A percentile compares a stretch with the other conserved stretches of the same genome.
These are phyloP conservation scores for Diplodia seriata DNA, from an alignment of 2,329 filamentous ascomycete genomes.

Conservation along the genomic window DNA sequence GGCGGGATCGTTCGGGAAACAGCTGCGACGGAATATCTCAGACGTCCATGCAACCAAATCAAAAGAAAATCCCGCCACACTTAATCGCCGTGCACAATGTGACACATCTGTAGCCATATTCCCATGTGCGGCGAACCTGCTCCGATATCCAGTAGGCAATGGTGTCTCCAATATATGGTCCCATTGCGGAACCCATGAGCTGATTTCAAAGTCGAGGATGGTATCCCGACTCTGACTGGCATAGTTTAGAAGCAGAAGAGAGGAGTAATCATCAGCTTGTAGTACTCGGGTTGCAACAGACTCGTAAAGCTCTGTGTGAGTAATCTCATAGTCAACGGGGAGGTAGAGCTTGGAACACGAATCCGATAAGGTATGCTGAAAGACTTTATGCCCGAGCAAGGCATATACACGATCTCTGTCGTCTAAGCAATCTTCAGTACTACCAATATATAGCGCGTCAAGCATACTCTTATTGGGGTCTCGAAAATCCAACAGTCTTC, in stretches of 20 bases:
- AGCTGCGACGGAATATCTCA: fast-evolving
- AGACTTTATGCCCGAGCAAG: background rate
- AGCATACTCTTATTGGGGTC: fast-evolving
- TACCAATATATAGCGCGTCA: background rate
- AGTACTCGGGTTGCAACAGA: background rate
- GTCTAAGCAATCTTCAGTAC: background rate
- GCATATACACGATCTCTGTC: background rate
- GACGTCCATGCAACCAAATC: background rate
- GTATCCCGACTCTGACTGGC: fast-evolving
- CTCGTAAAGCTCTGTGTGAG: background rate
- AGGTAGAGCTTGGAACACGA: background rate
- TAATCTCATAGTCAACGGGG: background rate
- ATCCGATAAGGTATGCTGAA: background rate
- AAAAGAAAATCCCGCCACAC: background rate
- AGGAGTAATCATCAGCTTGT: background rate
- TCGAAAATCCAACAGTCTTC: background rate
- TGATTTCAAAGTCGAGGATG: background rate
- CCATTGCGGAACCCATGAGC: constrained; percentile 6
- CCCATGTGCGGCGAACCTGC: background rate
- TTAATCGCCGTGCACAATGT: background rate
- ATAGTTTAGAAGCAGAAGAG: background rate
- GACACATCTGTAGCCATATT: background rate
- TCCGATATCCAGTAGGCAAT: too few species aligned
- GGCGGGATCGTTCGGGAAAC: background rate
- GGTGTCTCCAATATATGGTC: background rate